These are phyloP conservation scores for Circinella umbellata DNA, from an alignment of 371 early-diverging fungal genomes.

Conservation along the genomic window DNA sequence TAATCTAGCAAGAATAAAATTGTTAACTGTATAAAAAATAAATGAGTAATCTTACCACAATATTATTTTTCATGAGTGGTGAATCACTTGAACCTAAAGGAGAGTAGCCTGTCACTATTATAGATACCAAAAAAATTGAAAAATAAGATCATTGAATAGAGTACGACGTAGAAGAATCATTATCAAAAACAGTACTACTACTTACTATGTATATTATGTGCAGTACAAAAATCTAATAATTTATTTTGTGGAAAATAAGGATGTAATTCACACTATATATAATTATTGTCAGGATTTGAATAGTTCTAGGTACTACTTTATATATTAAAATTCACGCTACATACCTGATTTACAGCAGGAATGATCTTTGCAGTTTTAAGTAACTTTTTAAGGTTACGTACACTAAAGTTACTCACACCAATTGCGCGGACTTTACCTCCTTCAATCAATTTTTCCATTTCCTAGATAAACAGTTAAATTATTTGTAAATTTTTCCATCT, in stretches of 20 bases:
- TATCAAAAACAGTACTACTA: not conserved
- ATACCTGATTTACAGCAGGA: conserved; percentile 70
- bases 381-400: conserved; percentile 54
- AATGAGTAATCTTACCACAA: conserved; percentile 35
- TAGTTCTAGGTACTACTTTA: not conserved
- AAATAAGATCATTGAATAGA: not conserved
- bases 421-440: conserved; percentile 65
- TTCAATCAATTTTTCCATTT: conserved; percentile 62
- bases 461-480: conserved; percentile 15
- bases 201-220: conserved; percentile 58
- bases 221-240: conserved; percentile 56
- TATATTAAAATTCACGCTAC: not conserved
- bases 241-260: conserved; percentile 69
- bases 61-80: conserved; percentile 45
- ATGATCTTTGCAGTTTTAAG: conserved; percentile 58
- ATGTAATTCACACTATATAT: conserved; percentile 78
- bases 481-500: not conserved
- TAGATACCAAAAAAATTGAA: not conserved
- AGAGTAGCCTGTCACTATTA: conserved; percentile 67
- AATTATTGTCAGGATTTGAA: conserved; percentile 2
- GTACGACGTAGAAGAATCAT: not conserved
- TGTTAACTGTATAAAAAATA: too few relatives aligned
- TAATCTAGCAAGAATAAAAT: too few relatives aligned
- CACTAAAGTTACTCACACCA: conserved; percentile 71
- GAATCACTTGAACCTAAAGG: conserved; percentile 66